Base-by-base conservation (phyloP, 805 yeast genomes). In the Komagataella populi region DNA sequence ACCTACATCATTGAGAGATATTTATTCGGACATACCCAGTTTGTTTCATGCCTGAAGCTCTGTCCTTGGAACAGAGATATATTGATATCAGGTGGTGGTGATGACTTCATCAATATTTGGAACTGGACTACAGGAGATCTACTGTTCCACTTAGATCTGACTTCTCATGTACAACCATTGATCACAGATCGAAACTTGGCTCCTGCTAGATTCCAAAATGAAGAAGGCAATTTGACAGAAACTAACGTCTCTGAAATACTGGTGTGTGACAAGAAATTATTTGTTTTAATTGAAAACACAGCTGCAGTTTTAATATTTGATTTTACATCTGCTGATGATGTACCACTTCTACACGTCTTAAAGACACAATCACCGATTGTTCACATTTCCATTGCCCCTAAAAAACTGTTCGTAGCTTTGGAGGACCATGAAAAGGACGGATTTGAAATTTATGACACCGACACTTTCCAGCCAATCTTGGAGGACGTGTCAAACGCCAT, bases 31-130 rank as follows among this genome's bases (percentile, higher is more conserved):
- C 97, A 91, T 63, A 71, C 72, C 47, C 85, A 88, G 64, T 95
- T 88, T 57, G 82, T 93, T 7, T 83, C 96, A 1, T 70, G 77
- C 6, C 63, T 93, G 55, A 63, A 72, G 36, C 68, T 81, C 12
- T 83, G 88, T 20, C 55, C 63, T 3, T 79, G 81, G 72, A 65
- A 77, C 44, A 61, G 69, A 3, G 61, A 69, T 20, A 60, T 77
- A 17, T 70, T 93, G 50, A 65, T 90, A 22, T 83, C 93, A 61
- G 98, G 84, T 3, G 99, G 99, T 43, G 99, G 99, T 56, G 99
- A 93, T 63, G 79, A 78, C 50, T 80, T 65, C 56, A 60, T 93
- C 10, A 71, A 77, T 54, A 63, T 80, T 17, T 91, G 98, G 97
- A 73, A 86, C 55, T 89, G 97, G 96, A 61, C 66, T 12, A 61